Conservation (phyloP, 352 stramenopile genomes). For the Phytopythium oedochilum region DNA sequence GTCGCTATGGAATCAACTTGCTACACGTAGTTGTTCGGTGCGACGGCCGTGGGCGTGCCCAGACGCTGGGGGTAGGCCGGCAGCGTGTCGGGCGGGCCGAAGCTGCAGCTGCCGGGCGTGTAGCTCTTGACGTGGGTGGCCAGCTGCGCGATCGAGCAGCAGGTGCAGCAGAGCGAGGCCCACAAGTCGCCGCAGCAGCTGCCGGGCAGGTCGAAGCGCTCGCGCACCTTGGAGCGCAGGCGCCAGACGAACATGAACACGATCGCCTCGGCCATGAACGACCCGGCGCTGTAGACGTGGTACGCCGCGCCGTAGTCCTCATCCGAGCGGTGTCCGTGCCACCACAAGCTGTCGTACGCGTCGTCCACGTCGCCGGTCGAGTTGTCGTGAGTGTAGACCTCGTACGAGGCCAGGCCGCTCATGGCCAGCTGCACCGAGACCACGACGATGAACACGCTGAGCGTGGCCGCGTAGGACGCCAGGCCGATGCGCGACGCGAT, state of each 20-base stretch:
- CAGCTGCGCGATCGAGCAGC: slow-evolving; percentile 32
- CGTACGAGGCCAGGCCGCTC: slow-evolving; percentile 16
- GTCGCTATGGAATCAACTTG: too few species aligned
- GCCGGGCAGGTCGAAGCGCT: slow-evolving; percentile 32
- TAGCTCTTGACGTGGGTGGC: slow-evolving; percentile 38
- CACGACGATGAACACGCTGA: slow-evolving; percentile 23
- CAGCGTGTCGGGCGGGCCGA: slow-evolving; percentile 16
- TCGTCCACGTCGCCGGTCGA: slow-evolving; percentile 14
- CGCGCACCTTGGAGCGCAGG: slow-evolving; percentile 36
- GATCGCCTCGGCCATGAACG: slow-evolving; percentile 17
- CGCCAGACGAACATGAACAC: slow-evolving; percentile 29
- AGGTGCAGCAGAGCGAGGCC: slow-evolving; percentile 19
- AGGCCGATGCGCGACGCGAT: slow-evolving; percentile 34
- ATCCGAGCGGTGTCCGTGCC: slow-evolving; percentile 4
- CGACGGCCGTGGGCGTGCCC: background rate
- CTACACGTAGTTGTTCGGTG: background rate
- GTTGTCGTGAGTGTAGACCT: background rate
- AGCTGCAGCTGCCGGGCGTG: slow-evolving; percentile 24
- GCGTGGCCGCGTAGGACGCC: slow-evolving; percentile 19
- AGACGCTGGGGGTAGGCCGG: slow-evolving; percentile 13
- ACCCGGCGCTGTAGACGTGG: slow-evolving; percentile 17
- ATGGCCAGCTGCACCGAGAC: slow-evolving; percentile 14
- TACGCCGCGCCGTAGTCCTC: background rate
- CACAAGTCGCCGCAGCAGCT: slow-evolving; percentile 16
- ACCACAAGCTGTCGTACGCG: slow-evolving; percentile 8